Conservation (phyloP, 148 eudicot species). For the Rhododendron kiyosumense region DNA sequence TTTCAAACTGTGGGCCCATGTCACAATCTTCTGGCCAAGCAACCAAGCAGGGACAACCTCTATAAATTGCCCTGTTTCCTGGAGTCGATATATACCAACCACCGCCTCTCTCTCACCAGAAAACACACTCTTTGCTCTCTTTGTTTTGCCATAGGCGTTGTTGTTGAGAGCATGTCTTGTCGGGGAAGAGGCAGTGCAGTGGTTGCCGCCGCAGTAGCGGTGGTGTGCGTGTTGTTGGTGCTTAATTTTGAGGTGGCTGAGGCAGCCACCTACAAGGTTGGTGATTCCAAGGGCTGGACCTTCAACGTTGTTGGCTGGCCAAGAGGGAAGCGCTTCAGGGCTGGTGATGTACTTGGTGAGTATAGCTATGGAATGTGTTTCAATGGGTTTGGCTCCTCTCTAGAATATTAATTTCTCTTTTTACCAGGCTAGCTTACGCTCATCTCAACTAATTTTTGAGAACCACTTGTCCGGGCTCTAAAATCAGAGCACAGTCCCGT, state of each 20-base stretch:
- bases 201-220: slow-evolving; percentile 11
- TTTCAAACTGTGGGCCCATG: not conserved
- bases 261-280: slow-evolving; percentile 45
- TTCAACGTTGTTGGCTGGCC: slow-evolving; percentile 37
- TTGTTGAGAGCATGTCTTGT: slow-evolving; percentile 19
- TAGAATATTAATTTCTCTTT: not conserved
- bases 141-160: not conserved
- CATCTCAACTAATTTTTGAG: not conserved
- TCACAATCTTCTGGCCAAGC: not conserved
- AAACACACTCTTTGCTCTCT: not conserved
- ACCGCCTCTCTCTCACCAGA: not conserved
- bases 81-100: not conserved
- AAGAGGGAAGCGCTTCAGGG: slow-evolving; percentile 45
- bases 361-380: not conserved
- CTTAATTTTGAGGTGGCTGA: slow-evolving; percentile 20
- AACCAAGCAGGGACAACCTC: not conserved
- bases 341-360: slow-evolving; percentile 58
- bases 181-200: slow-evolving; percentile 60
- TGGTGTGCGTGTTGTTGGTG: slow-evolving; percentile 16
- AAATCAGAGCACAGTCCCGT: not conserved
- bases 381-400: not conserved
- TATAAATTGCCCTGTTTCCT: slow-evolving; percentile 5
- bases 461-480: not conserved
- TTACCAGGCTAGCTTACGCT: not conserved
- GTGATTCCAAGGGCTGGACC: slow-evolving; percentile 48